Conservation (phyloP, 2,329 filamentous ascomycete species). For the Monosporascus ibericus region DNA sequence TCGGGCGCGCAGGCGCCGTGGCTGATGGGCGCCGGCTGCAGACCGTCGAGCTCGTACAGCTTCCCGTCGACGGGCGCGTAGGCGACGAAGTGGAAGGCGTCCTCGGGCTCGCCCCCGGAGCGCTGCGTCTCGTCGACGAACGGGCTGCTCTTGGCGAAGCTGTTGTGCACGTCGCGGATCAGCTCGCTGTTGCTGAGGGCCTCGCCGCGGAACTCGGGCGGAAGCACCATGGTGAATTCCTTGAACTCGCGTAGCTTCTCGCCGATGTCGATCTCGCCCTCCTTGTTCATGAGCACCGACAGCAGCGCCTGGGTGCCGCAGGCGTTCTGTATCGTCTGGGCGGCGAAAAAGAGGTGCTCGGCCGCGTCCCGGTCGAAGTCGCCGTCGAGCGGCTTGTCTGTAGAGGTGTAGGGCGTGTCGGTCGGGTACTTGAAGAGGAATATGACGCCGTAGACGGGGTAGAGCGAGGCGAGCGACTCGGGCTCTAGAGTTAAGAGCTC, state of each 20-base stretch:
- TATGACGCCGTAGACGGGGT: constrained; percentile 88
- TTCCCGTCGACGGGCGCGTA: constrained; percentile 76
- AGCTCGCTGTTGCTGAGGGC: constrained; percentile 57
- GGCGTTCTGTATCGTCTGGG: constrained; percentile 96
- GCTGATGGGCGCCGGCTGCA: constrained; percentile 86
- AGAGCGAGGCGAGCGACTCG: constrained; percentile 61
- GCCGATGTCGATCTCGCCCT: constrained; percentile 63
- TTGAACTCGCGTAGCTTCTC: constrained; percentile 68
- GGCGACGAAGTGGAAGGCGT: constrained; percentile 96
- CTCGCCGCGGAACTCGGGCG: constrained; percentile 62
- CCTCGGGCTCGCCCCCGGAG: constrained; percentile 67
- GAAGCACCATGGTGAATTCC: constrained; percentile 81
- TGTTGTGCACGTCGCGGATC: constrained; percentile 79
- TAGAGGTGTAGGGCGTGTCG: constrained; percentile 53
- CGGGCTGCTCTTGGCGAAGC: constrained; percentile 80
- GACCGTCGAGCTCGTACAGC: constrained; percentile 90
- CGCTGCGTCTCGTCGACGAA: constrained; percentile 88
- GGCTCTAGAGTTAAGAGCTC: constrained; percentile 87
- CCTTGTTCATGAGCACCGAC: constrained; percentile 83
- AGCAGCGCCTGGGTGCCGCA: constrained; percentile 95
- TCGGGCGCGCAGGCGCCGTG: constrained; percentile 70
- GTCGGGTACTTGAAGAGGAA: constrained; percentile 97
- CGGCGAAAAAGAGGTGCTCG: constrained; percentile 83
- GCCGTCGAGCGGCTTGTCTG: constrained; percentile 70
- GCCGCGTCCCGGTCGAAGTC: constrained; percentile 70